Evolutionary conservation across 2,329 filamentous ascomycete genomes (phyloP).

Genomic region (Apiospora pterosperma): DNA sequence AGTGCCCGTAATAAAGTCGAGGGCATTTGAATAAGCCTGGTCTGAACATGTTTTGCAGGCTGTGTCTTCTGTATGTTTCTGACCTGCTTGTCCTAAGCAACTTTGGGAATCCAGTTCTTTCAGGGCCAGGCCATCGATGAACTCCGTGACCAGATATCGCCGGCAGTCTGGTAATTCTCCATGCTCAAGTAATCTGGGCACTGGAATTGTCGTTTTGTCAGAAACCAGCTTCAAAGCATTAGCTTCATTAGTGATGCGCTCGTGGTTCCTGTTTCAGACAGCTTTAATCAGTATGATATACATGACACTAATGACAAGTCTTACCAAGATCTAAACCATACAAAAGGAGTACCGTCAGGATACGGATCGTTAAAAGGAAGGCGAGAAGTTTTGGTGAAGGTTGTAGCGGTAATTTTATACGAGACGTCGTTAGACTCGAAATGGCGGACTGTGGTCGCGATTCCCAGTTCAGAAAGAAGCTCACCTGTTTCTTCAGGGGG

Average conservation of each 20-base stretch:
- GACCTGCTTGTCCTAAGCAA: background rate
- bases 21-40: background rate
- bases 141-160: background rate
- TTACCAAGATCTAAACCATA: background rate
- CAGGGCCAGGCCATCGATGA: background rate
- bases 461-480: background rate
- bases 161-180: background rate
- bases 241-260: constrained; percentile 3
- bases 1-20: background rate
- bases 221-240: background rate
- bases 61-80: background rate
- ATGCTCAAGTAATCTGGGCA: background rate
- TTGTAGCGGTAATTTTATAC: background rate
- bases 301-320: background rate
- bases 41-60: background rate
- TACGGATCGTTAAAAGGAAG: background rate
- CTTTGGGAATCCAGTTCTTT: background rate
- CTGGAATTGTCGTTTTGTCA: background rate
- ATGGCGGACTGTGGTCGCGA: background rate
- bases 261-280: background rate
- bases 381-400: constrained; percentile 3
- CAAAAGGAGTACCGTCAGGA: background rate
- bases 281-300: background rate
- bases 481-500: background rate
- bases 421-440: background rate